Conservation (phyloP, 179 eudicot species). For the Gypsophila paniculata region DNA sequence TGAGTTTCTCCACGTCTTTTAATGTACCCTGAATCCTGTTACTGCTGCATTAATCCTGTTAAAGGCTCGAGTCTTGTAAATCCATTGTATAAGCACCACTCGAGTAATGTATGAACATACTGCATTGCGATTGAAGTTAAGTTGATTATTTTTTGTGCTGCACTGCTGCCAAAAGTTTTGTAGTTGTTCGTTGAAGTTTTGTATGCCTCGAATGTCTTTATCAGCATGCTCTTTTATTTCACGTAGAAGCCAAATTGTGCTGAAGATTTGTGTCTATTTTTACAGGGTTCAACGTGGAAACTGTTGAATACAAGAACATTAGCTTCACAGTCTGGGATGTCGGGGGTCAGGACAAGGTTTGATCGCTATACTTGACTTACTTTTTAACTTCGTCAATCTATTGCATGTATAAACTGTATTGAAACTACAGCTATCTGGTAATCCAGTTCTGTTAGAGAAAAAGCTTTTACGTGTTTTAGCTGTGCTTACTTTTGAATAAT, state of each 20-base stretch:
- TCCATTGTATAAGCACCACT: not conserved
- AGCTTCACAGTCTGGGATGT: conserved; percentile 97
- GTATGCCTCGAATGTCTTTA: not conserved
- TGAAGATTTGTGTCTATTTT: conserved; percentile 10
- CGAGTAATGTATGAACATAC: not conserved
- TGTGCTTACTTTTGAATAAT: not conserved
- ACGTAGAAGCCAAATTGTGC: conserved; percentile 2
- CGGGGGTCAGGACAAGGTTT: conserved; percentile 93
- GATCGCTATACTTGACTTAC: not conserved
- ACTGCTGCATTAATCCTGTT: not conserved
- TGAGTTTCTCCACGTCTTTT: not conserved
- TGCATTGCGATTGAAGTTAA: not conserved
- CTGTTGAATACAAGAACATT: conserved; percentile 87
- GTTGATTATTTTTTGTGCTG: no score
- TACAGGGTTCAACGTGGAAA: conserved; percentile 81
- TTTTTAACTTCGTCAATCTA: not conserved
- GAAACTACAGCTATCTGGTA: not conserved
- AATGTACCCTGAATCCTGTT: not conserved
- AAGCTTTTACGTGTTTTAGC: not conserved
- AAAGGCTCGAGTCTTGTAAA: not conserved
- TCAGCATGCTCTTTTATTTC: not conserved
- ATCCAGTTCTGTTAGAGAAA: no score
- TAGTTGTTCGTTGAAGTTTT: not conserved
- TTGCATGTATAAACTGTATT: not conserved
- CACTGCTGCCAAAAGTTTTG: no score